Evolutionary conservation across 768 basidiomycete species (phyloP).

Genomic region (Phlebiopsis gigantea): DNA sequence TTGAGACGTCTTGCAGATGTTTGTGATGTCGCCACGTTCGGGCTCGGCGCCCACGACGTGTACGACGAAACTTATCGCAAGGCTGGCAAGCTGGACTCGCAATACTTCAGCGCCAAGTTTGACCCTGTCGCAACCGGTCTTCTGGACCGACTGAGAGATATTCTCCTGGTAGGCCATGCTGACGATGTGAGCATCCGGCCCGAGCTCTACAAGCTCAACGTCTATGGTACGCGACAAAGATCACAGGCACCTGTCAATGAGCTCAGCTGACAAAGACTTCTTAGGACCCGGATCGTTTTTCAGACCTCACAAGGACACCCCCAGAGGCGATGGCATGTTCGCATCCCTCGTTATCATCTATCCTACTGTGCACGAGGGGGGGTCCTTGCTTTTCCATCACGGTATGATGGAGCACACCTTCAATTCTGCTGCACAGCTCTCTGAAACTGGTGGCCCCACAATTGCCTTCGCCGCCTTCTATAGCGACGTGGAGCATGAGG

Average conservation of each 20-base stretch:
- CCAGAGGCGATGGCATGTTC: constrained; percentile 24
- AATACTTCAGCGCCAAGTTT: constrained; percentile 31
- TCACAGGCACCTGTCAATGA: no score
- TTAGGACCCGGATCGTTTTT: constrained; percentile 12
- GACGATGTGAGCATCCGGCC: constrained; percentile 19
- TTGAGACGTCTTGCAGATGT: constrained; percentile 27
- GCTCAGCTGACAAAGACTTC: background rate
- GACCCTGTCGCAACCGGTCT: constrained; percentile 25
- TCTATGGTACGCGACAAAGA: constrained; percentile 31
- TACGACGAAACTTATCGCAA: constrained; percentile 42
- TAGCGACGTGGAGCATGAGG: constrained; percentile 38
- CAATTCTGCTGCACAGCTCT: constrained; percentile 22
- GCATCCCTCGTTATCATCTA: constrained; percentile 44
- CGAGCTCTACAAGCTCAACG: constrained; percentile 40
- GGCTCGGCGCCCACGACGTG: constrained; percentile 30
- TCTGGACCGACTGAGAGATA: constrained; percentile 24
- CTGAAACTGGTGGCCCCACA: constrained; percentile 4
- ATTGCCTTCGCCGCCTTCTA: constrained; percentile 36
- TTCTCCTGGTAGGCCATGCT: constrained; percentile 23
- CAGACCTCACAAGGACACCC: constrained; percentile 24
- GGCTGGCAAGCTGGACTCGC: constrained; percentile 37
- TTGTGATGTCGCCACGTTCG: constrained; percentile 39
- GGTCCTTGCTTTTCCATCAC: constrained; percentile 29
- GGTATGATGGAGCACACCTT: constrained; percentile 24
- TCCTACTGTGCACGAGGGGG: constrained; percentile 40